phyloP scores from a whole-genome alignment of 2,329 filamentous ascomycete genomes.

The Torrubiella hemipterigena region DNA sequence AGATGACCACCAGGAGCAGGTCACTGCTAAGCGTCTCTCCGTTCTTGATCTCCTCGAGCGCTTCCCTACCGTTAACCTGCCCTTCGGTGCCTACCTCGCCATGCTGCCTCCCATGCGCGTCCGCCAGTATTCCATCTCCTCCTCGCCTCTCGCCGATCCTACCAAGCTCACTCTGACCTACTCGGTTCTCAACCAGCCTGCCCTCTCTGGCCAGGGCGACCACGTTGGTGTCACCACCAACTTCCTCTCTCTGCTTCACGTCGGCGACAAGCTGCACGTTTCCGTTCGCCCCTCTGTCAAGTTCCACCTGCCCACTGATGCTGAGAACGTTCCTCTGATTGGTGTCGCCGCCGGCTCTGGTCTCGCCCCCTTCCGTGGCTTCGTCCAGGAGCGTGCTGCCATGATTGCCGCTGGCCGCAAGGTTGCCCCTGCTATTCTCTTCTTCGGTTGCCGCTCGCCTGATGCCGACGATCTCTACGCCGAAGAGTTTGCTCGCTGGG shows the following conservation, averaged over 20 bases:
- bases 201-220: slow-evolving; percentile 34
- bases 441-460: slow-evolving; percentile 32
- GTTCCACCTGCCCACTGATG: slow-evolving; percentile 36
- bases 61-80: slow-evolving; percentile 45
- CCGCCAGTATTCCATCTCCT: slow-evolving; percentile 71
- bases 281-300: slow-evolving; percentile 29
- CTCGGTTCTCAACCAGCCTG: slow-evolving; percentile 46
- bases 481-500: slow-evolving; percentile 47
- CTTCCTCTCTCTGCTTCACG: slow-evolving; percentile 40
- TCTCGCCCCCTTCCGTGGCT: slow-evolving; percentile 50
- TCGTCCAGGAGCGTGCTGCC: slow-evolving; percentile 48
- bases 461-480: slow-evolving; percentile 46
- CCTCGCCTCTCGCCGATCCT: slow-evolving; percentile 51
- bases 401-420: slow-evolving; percentile 35
- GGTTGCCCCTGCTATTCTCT: slow-evolving; percentile 43
- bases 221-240: slow-evolving; percentile 49
- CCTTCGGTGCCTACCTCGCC: slow-evolving; percentile 54
- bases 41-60: slow-evolving; percentile 59
- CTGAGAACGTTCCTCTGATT: slow-evolving; percentile 35
- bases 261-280: slow-evolving; percentile 35
- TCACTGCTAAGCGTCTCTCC: slow-evolving; percentile 46
- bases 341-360: slow-evolving; percentile 42
- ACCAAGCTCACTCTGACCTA: slow-evolving; percentile 54
- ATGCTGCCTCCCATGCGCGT: slow-evolving; percentile 69
- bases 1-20: slow-evolving; percentile 32